Conservation (phyloP, 139 green algal species). For the Prasinococcaceae sp. region DNA sequence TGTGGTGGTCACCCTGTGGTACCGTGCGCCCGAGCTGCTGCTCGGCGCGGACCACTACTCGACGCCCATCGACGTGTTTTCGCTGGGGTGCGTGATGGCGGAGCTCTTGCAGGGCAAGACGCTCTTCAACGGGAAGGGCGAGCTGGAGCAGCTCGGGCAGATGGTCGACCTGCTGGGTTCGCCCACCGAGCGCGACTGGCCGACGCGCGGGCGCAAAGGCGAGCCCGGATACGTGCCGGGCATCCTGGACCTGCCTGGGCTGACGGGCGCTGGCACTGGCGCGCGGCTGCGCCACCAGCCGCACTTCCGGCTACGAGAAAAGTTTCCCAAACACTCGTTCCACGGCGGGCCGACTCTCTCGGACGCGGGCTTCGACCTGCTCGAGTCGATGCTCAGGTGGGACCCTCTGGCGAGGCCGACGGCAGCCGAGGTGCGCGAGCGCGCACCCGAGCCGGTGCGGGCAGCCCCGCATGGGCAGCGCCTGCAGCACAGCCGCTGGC, state of each 20-base stretch:
- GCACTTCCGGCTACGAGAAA: slow-evolving; percentile 25
- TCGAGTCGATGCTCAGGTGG: slow-evolving; percentile 36
- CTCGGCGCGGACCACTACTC: slow-evolving; percentile 62
- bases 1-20: slow-evolving; percentile 73
- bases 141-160: slow-evolving; percentile 54
- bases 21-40: slow-evolving; percentile 71
- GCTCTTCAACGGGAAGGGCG: slow-evolving; percentile 48
- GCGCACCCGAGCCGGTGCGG: neutral
- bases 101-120: slow-evolving; percentile 57
- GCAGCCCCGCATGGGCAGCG: neutral
- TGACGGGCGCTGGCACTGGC: no score
- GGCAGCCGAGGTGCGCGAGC: neutral
- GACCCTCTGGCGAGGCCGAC: slow-evolving; percentile 26
- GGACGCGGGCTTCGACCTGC: slow-evolving; percentile 40
- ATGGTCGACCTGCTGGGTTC: slow-evolving; percentile 45
- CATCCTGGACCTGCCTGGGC: no score
- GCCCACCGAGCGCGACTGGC: slow-evolving; percentile 50
- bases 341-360: slow-evolving; percentile 23
- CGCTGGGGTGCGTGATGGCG: slow-evolving; percentile 79
- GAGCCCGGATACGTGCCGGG: no score
- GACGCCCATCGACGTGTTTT: slow-evolving; percentile 54
- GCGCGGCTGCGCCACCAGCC: no score
- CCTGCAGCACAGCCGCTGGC: neutral
- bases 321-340: slow-evolving; percentile 29
- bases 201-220: no score